These are phyloP conservation scores for Xylaria sp. DNA, from an alignment of 2,329 filamentous ascomycete species.

Conservation along the genomic window DNA sequence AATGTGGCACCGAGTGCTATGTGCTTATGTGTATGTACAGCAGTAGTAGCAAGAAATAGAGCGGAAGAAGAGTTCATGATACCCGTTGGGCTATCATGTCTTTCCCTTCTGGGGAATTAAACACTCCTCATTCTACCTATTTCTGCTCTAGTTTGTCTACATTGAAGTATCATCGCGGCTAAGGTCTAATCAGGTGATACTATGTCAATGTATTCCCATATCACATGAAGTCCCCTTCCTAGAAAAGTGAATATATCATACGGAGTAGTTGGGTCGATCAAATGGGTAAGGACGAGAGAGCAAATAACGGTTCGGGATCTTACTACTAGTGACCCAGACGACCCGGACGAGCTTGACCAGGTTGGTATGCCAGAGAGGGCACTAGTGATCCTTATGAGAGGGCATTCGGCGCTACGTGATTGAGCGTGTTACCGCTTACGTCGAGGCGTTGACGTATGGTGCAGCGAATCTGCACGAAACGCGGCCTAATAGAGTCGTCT, in stretches of 20 bases:
- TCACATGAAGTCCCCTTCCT: neutral
- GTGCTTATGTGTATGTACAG: too few relatives aligned
- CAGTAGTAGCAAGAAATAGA: too few relatives aligned
- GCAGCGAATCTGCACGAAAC: slow-evolving; percentile 3
- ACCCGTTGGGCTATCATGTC: neutral
- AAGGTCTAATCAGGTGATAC: neutral
- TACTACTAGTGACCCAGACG: neutral
- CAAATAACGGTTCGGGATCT: slow-evolving; percentile 21
- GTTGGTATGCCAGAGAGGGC: slow-evolving; percentile 13
- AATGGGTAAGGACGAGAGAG: slow-evolving; percentile 13
- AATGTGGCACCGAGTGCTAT: too few relatives aligned
- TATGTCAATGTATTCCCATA: neutral
- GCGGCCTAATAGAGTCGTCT: slow-evolving; percentile 7
- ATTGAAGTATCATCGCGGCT: slow-evolving; percentile 1
- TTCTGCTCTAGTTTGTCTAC: slow-evolving; percentile 1
- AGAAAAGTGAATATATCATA: neutral
- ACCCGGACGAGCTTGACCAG: neutral
- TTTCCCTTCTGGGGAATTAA: neutral
- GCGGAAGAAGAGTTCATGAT: too few relatives aligned
- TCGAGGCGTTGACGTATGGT: slow-evolving; percentile 12
- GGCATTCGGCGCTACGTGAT: slow-evolving; percentile 4
- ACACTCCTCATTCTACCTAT: neutral
- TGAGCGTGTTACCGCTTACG: slow-evolving; percentile 13
- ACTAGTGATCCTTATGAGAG: slow-evolving; percentile 7
- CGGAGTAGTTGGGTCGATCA: neutral